These are phyloP conservation scores for Evernia prunastri DNA, from an alignment of 495 filamentous ascomycete species.

Conservation along the genomic window DNA sequence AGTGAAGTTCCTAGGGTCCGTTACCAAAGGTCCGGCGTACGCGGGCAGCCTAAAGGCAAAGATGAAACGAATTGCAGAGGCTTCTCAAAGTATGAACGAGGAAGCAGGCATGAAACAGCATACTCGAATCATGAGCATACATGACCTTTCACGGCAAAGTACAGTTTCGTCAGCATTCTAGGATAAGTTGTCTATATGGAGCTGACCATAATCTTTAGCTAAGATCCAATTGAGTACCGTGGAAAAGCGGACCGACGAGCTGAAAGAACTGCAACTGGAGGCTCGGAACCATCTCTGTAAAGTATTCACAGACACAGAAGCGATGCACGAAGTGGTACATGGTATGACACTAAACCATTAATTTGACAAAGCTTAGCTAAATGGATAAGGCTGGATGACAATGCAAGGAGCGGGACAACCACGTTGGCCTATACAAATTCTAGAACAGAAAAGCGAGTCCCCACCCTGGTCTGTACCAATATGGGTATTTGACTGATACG, in stretches of 20 bases:
- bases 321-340: constrained; percentile 15
- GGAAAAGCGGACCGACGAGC: constrained; percentile 12
- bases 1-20: constrained; percentile 17
- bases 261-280: constrained; percentile 19
- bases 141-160: constrained; percentile 15
- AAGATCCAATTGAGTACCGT: constrained; percentile 15
- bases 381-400: constrained; percentile 2
- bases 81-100: constrained; percentile 19
- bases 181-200: neutral
- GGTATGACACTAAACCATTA: neutral
- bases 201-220: constrained; percentile 15
- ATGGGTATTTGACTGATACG: neutral
- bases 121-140: constrained; percentile 11
- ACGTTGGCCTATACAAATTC: neutral
- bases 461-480: neutral
- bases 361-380: neutral
- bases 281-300: constrained; percentile 22
- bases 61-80: constrained; percentile 19
- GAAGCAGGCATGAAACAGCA: constrained; percentile 14
- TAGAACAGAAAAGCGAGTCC: neutral
- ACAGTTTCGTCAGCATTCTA: neutral
- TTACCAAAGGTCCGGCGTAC: constrained; percentile 21
- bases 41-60: constrained; percentile 15
- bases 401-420: constrained; percentile 8
- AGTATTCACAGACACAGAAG: constrained; percentile 19